Evolutionary conservation across 2,329 filamentous ascomycete species (phyloP).

Genomic region (Colletotrichum phormii): DNA sequence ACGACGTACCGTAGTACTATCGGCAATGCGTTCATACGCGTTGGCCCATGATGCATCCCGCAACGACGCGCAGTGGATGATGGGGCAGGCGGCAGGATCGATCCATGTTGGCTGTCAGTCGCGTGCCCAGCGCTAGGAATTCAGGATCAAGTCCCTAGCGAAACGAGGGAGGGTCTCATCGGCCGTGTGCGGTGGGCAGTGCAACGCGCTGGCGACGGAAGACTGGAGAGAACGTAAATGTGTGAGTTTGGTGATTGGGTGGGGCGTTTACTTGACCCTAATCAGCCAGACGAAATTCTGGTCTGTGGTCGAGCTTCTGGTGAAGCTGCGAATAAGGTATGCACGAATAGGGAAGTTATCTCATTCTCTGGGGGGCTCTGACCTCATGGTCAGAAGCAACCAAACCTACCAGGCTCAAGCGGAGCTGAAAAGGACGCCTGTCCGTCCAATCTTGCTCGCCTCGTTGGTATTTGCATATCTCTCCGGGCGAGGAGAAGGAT

Average conservation of each 20-base stretch:
- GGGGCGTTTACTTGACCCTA: conserved; percentile 14
- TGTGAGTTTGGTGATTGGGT: conserved; percentile 4
- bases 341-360: background rate
- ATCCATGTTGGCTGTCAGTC: conserved; percentile 24
- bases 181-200: conserved; percentile 13
- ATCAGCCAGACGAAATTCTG: conserved; percentile 13
- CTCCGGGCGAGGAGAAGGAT: background rate
- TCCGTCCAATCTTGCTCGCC: background rate
- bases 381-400: background rate
- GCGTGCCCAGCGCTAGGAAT: conserved; percentile 19
- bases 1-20: background rate
- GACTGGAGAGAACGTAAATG: background rate
- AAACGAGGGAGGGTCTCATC: conserved; percentile 24
- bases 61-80: background rate
- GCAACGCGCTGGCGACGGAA: conserved; percentile 5
- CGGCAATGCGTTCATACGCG: background rate
- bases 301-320: background rate
- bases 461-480: background rate
- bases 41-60: background rate
- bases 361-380: background rate
- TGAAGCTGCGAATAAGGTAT: background rate
- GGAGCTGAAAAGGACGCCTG: background rate
- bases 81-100: background rate
- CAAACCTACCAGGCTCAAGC: background rate
- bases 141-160: conserved; percentile 23